phyloP scores from a whole-genome alignment of 164 flowering plant genomes.

The Vitis rotundifolia region DNA sequence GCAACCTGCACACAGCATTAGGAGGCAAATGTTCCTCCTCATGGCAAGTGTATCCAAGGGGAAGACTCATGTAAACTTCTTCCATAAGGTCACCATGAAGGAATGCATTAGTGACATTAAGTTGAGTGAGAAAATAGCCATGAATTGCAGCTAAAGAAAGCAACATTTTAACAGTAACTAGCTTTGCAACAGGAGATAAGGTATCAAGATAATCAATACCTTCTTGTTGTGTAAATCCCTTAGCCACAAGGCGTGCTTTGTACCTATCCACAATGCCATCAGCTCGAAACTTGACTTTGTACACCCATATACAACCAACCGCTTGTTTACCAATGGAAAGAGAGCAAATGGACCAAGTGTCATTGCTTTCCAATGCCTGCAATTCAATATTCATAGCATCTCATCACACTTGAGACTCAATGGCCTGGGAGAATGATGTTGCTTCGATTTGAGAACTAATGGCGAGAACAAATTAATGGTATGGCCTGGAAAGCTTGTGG shows the following conservation, averaged over 20 bases:
- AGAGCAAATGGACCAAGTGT: background rate
- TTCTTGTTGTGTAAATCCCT: background rate
- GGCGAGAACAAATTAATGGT: too few species aligned
- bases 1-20: background rate
- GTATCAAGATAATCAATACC: background rate
- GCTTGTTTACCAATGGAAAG: background rate
- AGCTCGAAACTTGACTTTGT: background rate
- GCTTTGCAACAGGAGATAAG: background rate
- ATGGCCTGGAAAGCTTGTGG: too few species aligned
- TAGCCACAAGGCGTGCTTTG: background rate
- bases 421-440: background rate
- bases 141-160: background rate
- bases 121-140: background rate
- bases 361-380: background rate
- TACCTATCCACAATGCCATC: background rate
- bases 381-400: background rate
- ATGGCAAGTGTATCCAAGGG: background rate
- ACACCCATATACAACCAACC: background rate
- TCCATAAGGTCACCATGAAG: conserved; percentile 2
- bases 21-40: too few species aligned
- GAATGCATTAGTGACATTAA: conserved; percentile 9
- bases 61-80: conserved; percentile 7
- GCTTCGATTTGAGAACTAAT: too few species aligned
- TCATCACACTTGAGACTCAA: background rate
- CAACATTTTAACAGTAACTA: background rate